Base-by-base conservation (phyloP, 2,329 filamentous ascomycete genomes). In the Botrytis fragariae region DNA sequence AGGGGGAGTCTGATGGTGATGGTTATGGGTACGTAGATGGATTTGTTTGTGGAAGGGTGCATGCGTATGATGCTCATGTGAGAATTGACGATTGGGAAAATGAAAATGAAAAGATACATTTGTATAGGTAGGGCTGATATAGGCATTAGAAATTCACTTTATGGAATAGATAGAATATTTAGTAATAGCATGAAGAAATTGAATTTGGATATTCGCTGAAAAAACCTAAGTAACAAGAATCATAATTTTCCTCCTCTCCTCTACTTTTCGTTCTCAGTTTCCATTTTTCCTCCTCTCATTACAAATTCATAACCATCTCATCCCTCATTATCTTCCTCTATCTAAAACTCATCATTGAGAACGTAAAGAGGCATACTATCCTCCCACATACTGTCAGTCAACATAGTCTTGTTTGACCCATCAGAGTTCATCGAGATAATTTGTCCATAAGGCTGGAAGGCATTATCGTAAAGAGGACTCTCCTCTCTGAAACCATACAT, bases 371-470 rank as follows among this genome's bases (percentile, higher is more conserved):
- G 80, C 79, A 82, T 82, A 35, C 77, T 80, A 73, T 81, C 80
- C 69, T 81, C 80, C 79, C 79, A 81, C 78, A 80, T 79, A 25
- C 74, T 78, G 64, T 82, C 79, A 1, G 79, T 81, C 59, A 81
- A 60, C 76, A 80, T 73, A 3, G 32, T 73, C 75, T 81, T 81
- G 48, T 79, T 76, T 16, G 75, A 78, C 0, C 84, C 84, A 78
- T 85, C 83, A 48, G 78, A 78, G 73, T 85, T 78, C 83, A 85
- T 85, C n/a, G 82, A 73, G 67, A 84, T 79, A 62, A 85, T 83
- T 79, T 85, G 83, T 0, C 83, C 83, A 62, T 84, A 84, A 0
- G 83, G 84, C 77, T 85, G 82, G 76, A 85, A 85, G 1, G 83
- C 84, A 51, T 83, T 74, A 69, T 85, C 84, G 69, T 82, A 85